These are phyloP conservation scores for Dactylorhiza incarnata DNA, from an alignment of 106 monocot species.

Conservation along the genomic window DNA sequence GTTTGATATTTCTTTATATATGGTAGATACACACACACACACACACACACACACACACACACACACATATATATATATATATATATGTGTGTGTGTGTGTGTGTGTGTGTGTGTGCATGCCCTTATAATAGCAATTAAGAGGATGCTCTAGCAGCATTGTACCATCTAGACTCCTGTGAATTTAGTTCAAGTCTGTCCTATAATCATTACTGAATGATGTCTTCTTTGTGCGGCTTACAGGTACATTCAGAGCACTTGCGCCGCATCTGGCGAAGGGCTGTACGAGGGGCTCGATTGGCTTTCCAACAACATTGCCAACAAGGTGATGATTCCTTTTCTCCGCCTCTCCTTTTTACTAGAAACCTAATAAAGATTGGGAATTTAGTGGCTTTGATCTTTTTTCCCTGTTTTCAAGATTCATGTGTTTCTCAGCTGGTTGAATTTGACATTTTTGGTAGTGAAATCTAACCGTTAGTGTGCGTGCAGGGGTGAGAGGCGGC, in stretches of 20 bases:
- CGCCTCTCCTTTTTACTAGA: not conserved
- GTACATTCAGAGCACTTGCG: constrained; percentile 16
- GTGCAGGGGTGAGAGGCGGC: not conserved
- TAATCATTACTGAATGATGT: too few relatives aligned
- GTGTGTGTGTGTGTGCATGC: too few relatives aligned
- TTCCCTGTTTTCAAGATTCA: not conserved
- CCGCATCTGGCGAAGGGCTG: constrained; percentile 18
- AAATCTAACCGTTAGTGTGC: not conserved
- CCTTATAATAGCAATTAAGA: too few relatives aligned
- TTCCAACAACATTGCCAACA: constrained; percentile 20
- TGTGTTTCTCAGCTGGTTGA: not conserved
- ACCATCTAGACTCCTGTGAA: too few relatives aligned
- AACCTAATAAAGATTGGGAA: not conserved
- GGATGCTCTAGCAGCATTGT: too few relatives aligned
- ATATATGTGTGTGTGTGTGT: too few relatives aligned
- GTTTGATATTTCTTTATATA: too few relatives aligned
- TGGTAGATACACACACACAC: too few relatives aligned
- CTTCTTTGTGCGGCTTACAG: not conserved
- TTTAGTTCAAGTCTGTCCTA: too few relatives aligned
- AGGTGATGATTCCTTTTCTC: not conserved
- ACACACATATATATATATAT: too few relatives aligned
- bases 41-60: too few relatives aligned
- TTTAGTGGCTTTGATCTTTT: not conserved
- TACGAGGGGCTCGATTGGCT: constrained; percentile 27
- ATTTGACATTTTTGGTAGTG: too few relatives aligned